Base-by-base conservation (phyloP, 176 grass and related monocot genomes). In the Otatea glauca region DNA sequence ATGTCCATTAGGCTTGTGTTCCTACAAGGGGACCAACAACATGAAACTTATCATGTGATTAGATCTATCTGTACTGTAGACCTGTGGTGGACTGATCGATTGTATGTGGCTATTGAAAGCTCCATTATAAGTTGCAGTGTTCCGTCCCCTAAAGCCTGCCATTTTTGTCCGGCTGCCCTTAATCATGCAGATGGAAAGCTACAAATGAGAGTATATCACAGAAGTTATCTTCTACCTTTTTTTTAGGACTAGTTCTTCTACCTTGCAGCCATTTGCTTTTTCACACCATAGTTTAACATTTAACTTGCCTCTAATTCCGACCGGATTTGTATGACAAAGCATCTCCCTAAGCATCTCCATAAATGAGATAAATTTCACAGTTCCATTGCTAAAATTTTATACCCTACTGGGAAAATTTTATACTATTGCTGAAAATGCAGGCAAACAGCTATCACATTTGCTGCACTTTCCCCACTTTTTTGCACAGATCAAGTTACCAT, bases 41-140 rank as follows among this genome's bases (percentile, higher is more conserved):
- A 75, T 85, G 66, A 90, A 89, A 79, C 83, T 75, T 80, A 84
- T 82, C 87, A 90, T 92, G 89, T 97, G 94, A 60, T 41, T 92
- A 88, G 83, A 84, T 92, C 88, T 84, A 88, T 84, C 70, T 81
- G 76, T 62, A 75, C 81, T 82, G 49, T 72, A 38, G 34, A 47
- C 72, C 50, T 87, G 79, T 89, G 82, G 82, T 54, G 79, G 79
- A 82, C 65, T 56, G 80, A 84, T 87, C 80, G 50, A 88, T 85
- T 58, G 87, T 63, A 91, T 79, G 85, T 83, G 85, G 65, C 77
- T 56, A 86, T 65, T 88, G 81, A 88, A 88, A 81, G 81, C 81
- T 91, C 89, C 85, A 91, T 91, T 91, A 88, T 88, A 71, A 76
- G 81, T 80, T 88, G 76, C 87, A 75, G 91, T 89, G 79, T 38